These are phyloP conservation scores for Phytophthora pini DNA, from an alignment of 352 stramenopile genomes.

Conservation along the genomic window DNA sequence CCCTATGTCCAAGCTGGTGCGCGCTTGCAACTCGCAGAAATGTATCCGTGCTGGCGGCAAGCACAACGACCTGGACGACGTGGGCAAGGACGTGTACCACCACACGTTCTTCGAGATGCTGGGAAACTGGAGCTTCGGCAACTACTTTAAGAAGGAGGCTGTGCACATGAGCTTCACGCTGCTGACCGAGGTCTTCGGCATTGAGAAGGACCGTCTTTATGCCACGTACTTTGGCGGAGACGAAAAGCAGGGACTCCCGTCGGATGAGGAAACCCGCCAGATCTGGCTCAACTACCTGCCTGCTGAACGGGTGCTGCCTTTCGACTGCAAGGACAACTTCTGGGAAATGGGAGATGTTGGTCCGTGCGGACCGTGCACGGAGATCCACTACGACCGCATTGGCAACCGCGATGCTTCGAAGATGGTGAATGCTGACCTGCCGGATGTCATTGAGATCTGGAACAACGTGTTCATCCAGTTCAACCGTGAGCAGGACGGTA, in stretches of 20 bases:
- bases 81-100: constrained; percentile 99
- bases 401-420: constrained; percentile 91
- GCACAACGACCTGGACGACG: constrained; percentile 99
- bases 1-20: constrained; percentile 92
- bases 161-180: constrained; percentile 98
- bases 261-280: constrained; percentile 94
- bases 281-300: constrained; percentile 92
- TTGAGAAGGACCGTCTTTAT: constrained; percentile 95
- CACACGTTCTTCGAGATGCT: constrained; percentile 99
- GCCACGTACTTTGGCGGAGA: constrained; percentile 99
- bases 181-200: constrained; percentile 95
- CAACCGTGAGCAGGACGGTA: constrained; percentile 93
- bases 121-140: constrained; percentile 98
- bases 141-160: constrained; percentile 99
- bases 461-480: constrained; percentile 99
- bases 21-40: constrained; percentile 98
- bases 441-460: constrained; percentile 99
- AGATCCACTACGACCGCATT: constrained; percentile 99
- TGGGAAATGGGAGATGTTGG: constrained; percentile 99
- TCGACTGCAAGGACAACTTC: constrained; percentile 98
- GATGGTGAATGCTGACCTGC: constrained; percentile 98
- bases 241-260: constrained; percentile 70
- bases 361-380: constrained; percentile 98
- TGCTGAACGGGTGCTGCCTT: constrained; percentile 92
- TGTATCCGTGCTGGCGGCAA: constrained; percentile 99